Conservation (phyloP, 2,329 filamentous ascomycete genomes). For the Fusarium nygamai region DNA sequence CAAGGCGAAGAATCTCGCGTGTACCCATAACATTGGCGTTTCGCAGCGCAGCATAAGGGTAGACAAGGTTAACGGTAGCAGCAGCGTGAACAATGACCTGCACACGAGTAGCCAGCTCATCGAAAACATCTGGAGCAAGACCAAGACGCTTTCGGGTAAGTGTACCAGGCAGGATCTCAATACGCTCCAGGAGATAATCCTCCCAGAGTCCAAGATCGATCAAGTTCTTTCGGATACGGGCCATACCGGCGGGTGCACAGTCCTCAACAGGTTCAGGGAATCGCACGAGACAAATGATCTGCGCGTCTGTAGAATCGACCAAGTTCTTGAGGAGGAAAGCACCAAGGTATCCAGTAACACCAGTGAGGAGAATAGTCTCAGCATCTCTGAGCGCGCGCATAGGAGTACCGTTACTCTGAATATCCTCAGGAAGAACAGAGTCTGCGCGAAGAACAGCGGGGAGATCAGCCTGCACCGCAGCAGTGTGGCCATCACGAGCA, state of each 20-base stretch:
- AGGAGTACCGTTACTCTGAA: constrained; percentile 64
- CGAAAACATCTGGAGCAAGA: constrained; percentile 71
- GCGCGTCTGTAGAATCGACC: constrained; percentile 73
- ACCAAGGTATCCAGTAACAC: constrained; percentile 79
- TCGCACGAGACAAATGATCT: constrained; percentile 78
- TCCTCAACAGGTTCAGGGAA: constrained; percentile 74
- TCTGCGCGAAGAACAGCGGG: constrained; percentile 75
- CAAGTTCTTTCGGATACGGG: constrained; percentile 77
- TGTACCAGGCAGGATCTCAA: constrained; percentile 80
- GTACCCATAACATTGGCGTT: constrained; percentile 84
- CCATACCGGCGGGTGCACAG: constrained; percentile 73
- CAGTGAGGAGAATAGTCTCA: constrained; percentile 76
- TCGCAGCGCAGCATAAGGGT: constrained; percentile 80
- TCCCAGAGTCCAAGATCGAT: constrained; percentile 83
- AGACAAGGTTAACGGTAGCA: constrained; percentile 82
- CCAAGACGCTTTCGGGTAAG: constrained; percentile 75
- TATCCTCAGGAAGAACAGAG: constrained; percentile 74
- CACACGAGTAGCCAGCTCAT: constrained; percentile 70
- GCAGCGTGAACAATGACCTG: constrained; percentile 82
- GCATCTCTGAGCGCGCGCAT: constrained; percentile 71
- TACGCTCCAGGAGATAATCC: constrained; percentile 79
- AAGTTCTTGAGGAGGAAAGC: constrained; percentile 78
- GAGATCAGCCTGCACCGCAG: constrained; percentile 78
- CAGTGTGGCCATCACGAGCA: constrained; percentile 76
- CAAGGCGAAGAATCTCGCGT: constrained; percentile 76